Base-by-base conservation (phyloP, 148 eudicot species). In the Rhododendron molle region DNA sequence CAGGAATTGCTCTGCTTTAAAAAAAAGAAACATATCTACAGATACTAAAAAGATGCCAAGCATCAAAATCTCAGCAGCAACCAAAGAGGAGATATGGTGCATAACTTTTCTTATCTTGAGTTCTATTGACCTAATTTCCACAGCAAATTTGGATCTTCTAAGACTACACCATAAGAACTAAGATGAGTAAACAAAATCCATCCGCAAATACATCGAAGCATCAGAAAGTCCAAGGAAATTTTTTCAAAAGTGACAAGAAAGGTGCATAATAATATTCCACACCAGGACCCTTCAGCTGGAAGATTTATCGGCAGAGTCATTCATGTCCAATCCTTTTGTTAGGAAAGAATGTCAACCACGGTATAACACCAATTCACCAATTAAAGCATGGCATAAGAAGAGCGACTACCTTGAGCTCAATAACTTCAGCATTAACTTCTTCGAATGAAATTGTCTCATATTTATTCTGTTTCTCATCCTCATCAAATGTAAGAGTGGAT, bases 401-500 rank as follows among this genome's bases (percentile, higher is more conserved):
- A 60, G 80, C 56, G 83, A 47, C 85, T 85, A 97, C 99, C 99
- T 95, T 91, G 76, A 97, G 96, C 85, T 91, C 89, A 43, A 43
- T 46, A 82, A 94, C 78, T 87, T 94, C 99, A 34, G 81, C 54
- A 78, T 86, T 87, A 87, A 97, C 80, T 93, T 97, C 96, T 81
- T 90, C 56, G 82, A 97, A 95, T 86, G 98, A 92, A 85, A 97
- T 89, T 56, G 90, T 87, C 50, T 89, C 85, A 85, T 94, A 95
- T 81, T 83, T 92, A 85, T 84, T 86, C 86, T 93, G 93, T 89
- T 97, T 95, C 88, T 92, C 95, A 26, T 34, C 56, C 84, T 95
- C 93, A 62, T 94, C 98, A 88, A 93, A 97, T 60, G 83, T 85
- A 76, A 97, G 96, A 47, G 85, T 85, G 67, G 98, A 97, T 85